Evolutionary conservation across 257 asterid species (phyloP).

Genomic region (Salvia miltiorrhiza): DNA sequence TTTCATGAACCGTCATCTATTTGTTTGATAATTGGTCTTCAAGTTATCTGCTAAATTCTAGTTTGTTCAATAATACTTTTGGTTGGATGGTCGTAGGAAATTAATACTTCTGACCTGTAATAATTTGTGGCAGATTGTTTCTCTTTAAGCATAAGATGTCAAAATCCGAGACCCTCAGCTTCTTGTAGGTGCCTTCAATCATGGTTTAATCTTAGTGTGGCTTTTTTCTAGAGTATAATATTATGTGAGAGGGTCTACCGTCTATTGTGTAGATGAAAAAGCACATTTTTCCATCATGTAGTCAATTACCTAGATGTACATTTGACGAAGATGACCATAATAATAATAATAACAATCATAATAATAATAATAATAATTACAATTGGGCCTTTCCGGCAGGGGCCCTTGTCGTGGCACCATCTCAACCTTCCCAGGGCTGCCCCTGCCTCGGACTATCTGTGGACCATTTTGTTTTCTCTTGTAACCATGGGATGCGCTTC

Average conservation of each 20-base stretch:
- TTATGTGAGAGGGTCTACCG: neutral
- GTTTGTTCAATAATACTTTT: neutral
- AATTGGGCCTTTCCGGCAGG: neutral
- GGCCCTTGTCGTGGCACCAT: neutral
- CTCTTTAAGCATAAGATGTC: neutral
- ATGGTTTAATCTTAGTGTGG: neutral
- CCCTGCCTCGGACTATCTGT: neutral
- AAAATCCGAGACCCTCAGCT: neutral
- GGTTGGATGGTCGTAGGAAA: neutral
- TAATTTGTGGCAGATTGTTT: neutral
- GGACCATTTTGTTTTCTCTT: neutral
- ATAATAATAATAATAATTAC: neutral
- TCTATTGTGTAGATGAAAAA: neutral
- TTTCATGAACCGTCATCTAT: slow-evolving; percentile 4
- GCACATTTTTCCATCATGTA: neutral
- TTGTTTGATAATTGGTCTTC: neutral
- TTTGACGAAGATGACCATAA: neutral
- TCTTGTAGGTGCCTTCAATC: neutral
- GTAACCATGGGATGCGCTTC: neutral
- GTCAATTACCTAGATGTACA: neutral
- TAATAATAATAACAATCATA: neutral
- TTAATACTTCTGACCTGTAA: neutral
- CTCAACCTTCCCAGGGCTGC: neutral
- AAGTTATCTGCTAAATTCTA: neutral
- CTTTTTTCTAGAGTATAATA: neutral